Evolutionary conservation across 2,329 filamentous ascomycete species (phyloP).

Genomic region (Calonectria honghensis): DNA sequence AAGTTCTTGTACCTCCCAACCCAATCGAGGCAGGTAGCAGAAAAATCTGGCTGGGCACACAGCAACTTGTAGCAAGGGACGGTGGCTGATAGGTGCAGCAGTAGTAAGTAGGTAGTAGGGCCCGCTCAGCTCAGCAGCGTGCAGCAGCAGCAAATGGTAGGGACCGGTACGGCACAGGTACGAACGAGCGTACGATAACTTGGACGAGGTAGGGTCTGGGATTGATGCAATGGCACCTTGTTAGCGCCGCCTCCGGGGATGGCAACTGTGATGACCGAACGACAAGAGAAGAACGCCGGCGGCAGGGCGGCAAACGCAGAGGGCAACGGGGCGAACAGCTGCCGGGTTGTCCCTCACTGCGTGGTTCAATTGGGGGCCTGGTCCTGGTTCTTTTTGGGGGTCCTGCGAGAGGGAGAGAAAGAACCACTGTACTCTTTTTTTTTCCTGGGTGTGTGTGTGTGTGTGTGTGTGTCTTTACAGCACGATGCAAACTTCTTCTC

Average conservation of each 20-base stretch:
- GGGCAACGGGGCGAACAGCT: conserved; percentile 29
- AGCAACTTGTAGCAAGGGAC: conserved; percentile 36
- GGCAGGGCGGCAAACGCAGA: conserved; percentile 41
- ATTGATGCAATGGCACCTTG: conserved; percentile 39
- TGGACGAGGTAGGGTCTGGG: conserved; percentile 32
- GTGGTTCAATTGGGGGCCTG: conserved; percentile 40
- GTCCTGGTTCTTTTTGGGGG: conserved; percentile 33
- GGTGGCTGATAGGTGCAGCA: conserved; percentile 42
- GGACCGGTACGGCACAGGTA: conserved; percentile 35
- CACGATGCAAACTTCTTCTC: conserved; percentile 25
- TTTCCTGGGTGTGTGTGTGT: neutral
- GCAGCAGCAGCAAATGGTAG: conserved; percentile 11
- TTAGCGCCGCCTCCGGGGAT: conserved; percentile 33
- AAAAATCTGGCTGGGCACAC: conserved; percentile 41
- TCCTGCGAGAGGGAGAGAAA: conserved; percentile 10
- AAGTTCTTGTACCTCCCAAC: conserved; percentile 31
- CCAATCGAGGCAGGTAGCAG: conserved; percentile 44
- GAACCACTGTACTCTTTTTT: neutral
- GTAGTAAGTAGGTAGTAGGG: conserved; percentile 28
- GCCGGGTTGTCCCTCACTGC: conserved; percentile 34
- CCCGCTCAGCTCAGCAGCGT: conserved; percentile 37
- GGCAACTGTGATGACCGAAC: conserved; percentile 31
- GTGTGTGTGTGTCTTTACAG: conserved; percentile 21
- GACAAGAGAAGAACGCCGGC: conserved; percentile 21
- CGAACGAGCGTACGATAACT: conserved; percentile 35